A percentile compares a stretch with the other conserved stretches of the same genome.
These are phyloP conservation scores for Rosa lucieae DNA, from an alignment of 306 rosid genomes.

Conservation along the genomic window DNA sequence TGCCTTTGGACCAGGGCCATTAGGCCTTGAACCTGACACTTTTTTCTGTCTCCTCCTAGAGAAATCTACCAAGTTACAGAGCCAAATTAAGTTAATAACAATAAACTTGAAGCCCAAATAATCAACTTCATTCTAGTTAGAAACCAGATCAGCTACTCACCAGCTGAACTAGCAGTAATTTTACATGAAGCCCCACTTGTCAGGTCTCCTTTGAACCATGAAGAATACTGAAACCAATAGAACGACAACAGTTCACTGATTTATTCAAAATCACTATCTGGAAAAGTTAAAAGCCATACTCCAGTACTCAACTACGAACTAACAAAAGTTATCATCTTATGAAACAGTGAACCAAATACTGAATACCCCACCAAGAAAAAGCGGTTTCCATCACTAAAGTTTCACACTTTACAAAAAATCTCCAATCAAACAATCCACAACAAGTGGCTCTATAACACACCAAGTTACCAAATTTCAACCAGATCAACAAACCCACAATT, in stretches of 20 bases:
- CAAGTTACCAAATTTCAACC: neutral
- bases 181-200: conserved; percentile 43
- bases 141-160: conserved; percentile 33
- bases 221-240: conserved; percentile 49
- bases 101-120: neutral
- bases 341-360: neutral
- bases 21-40: conserved; percentile 47
- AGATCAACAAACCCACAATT: conserved; percentile 11
- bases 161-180: conserved; percentile 60
- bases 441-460: neutral
- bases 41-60: conserved; percentile 63
- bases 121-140: conserved; percentile 13
- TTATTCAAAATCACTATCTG: neutral
- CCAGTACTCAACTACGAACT: neutral
- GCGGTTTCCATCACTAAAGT: neutral
- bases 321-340: neutral
- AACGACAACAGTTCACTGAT: conserved; percentile 8
- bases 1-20: conserved; percentile 54
- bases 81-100: conserved; percentile 9
- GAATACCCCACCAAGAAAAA: conserved; percentile 10
- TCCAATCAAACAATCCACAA: neutral
- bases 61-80: conserved; percentile 47
- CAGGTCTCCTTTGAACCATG: conserved; percentile 43
- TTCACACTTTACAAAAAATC: neutral
- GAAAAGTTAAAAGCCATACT: conserved; percentile 1